A percentile compares a stretch with the other conserved stretches of the same genome.
phyloP scores from a whole-genome alignment of 208 protist species.

The Phytomonas sp. region DNA sequence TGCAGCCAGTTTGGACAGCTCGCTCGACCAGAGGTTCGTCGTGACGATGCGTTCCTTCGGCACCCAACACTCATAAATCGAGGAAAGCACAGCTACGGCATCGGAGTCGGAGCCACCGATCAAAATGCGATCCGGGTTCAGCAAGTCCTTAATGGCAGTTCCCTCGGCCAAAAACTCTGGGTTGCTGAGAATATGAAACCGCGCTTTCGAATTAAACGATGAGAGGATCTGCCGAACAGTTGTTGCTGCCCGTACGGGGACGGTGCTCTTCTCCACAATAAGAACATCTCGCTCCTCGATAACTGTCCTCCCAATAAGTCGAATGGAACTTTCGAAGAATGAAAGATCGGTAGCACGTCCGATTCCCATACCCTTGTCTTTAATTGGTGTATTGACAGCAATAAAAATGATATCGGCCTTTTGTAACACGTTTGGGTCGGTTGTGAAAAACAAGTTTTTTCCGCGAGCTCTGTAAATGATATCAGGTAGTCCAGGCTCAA shows the following conservation, averaged over 20 bases:
- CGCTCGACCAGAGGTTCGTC: constrained; percentile 95
- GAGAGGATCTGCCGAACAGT: constrained; percentile 34
- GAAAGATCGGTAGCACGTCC: constrained; percentile 83
- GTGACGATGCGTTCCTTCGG: constrained; percentile 83
- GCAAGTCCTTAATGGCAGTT: constrained; percentile 82
- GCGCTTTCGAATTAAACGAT: constrained; percentile 16
- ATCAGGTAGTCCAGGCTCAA: constrained; percentile 93
- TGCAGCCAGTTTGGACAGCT: constrained; percentile 96
- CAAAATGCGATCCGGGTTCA: constrained; percentile 93
- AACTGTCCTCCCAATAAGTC: constrained; percentile 56
- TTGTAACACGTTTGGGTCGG: constrained; percentile 61
- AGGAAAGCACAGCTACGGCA: constrained; percentile 42
- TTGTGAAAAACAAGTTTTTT: constrained; percentile 94
- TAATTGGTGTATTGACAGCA: constrained; percentile 96
- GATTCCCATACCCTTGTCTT: constrained; percentile 90
- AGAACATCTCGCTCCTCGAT: constrained; percentile 72
- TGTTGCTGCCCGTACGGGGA: constrained; percentile 62
- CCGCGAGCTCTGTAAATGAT: constrained; percentile 59
- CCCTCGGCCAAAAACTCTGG: constrained; percentile 97
- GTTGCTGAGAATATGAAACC: constrained; percentile 94
- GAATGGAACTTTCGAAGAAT: constrained; percentile 81
- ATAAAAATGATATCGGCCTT: constrained; percentile 95
- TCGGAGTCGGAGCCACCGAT: constrained; percentile 86
- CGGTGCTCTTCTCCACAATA: constrained; percentile 92
- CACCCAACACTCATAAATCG: constrained; percentile 91